phyloP scores from a whole-genome alignment of 192 early-diverging fungal genomes.

The Linnemannia exigua region DNA sequence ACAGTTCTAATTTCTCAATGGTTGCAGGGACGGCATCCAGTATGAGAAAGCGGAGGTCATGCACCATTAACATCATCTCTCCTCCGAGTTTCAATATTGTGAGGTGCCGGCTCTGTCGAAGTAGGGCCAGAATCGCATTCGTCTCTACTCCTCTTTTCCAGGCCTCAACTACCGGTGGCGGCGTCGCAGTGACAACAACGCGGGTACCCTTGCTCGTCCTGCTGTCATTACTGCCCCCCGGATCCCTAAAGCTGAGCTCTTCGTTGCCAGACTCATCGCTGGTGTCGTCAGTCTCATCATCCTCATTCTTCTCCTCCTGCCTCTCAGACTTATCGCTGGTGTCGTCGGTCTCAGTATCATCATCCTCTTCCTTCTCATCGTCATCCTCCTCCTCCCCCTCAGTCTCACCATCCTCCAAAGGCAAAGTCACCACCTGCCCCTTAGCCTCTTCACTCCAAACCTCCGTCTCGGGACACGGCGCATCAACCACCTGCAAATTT shows the following conservation, averaged over 20 bases:
- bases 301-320: background rate
- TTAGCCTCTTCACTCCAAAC: background rate
- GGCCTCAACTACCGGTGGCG: background rate
- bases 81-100: background rate
- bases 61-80: slow-evolving; percentile 1
- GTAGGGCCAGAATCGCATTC: background rate
- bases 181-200: background rate
- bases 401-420: background rate
- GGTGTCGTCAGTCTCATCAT: background rate
- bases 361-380: background rate
- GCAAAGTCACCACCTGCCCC: background rate
- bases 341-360: background rate
- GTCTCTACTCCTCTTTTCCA: background rate
- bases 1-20: background rate
- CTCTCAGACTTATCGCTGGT: background rate
- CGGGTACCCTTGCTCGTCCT: background rate
- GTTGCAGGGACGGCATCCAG: background rate
- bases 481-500: background rate
- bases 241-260: too few relatives aligned
- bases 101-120: background rate
- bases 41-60: background rate
- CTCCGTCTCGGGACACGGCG: background rate
- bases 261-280: background rate
- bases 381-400: background rate
- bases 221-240: background rate